Evolutionary conservation across 2,329 filamentous ascomycete species (phyloP).

Genomic region (Exophiala spinifera): DNA sequence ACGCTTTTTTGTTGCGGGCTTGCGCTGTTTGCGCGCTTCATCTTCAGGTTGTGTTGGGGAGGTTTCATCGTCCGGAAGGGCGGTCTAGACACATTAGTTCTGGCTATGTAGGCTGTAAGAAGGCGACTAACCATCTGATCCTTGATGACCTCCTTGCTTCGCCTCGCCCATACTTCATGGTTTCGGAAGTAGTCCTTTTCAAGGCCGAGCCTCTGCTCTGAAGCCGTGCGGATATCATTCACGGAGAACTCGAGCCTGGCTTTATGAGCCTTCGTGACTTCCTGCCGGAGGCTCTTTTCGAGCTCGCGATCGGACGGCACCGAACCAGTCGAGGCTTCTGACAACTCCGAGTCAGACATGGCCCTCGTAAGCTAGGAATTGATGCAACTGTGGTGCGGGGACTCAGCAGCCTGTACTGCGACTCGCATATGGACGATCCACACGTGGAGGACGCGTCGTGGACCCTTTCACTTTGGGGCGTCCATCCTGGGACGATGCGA

Average conservation of each 20-base stretch:
- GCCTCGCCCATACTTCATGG: constrained; percentile 52
- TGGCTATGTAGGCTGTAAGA: background rate
- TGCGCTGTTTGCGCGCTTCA: background rate
- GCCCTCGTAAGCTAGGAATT: background rate
- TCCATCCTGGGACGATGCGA: no score
- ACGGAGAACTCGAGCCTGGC: constrained; percentile 54
- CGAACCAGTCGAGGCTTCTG: constrained; percentile 23
- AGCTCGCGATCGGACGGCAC: constrained; percentile 36
- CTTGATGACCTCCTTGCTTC: constrained; percentile 54
- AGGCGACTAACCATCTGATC: constrained; percentile 47
- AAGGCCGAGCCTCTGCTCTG: constrained; percentile 52
- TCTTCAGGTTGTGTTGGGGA: constrained; percentile 9
- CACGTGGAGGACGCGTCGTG: no score
- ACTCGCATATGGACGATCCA: no score
- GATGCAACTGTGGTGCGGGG: no score
- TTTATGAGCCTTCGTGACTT: constrained; percentile 36
- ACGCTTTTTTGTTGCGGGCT: constrained; percentile 15
- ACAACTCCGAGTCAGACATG: constrained; percentile 36
- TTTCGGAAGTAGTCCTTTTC: constrained; percentile 55
- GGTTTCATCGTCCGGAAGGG: constrained; percentile 31
- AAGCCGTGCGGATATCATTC: constrained; percentile 53
- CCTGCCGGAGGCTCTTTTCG: constrained; percentile 40
- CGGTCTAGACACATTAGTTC: constrained; percentile 30
- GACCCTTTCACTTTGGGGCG: no score
- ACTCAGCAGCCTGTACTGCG: no score